Base-by-base conservation (phyloP, 2,329 filamentous ascomycete species). In the Trichocomaceae sp. region DNA sequence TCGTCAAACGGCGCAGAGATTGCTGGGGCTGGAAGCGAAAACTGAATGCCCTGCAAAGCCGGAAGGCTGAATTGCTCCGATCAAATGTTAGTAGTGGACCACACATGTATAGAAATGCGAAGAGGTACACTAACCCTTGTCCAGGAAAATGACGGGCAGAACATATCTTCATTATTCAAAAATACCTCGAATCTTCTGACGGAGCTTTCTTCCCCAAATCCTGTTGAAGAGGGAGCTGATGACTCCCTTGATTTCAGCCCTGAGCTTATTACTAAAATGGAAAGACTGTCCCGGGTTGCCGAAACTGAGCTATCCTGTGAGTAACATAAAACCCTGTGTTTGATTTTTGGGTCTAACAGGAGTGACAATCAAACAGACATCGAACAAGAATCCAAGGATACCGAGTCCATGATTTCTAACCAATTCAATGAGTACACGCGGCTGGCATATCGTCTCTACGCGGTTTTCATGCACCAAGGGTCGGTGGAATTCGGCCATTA, bases 391-490 rank as follows among this genome's bases (percentile, higher is more conserved):
- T 80, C 84, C 50, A 72, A 69, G 47, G 65, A 72, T 12, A 70
- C 79, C 1, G 72, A 79, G 56, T 64, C 71, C 4, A 72, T 76
- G 56, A 78, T 85, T 47, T 70, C 76, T 26, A 72, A 72, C 3
- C 78, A 86, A 50, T 92, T 90, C 64, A 77, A 77, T 3, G 79
- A 82, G 51, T 80, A 85, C 64, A 79, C 79, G 44, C 75, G 83
- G 23, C 76, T 88, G 47, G 82, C 85, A 10, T 99, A 97, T 69
- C 83, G 83, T 13, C 81, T 99, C 4, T 91, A 96, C 62, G 89
- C 92, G 0, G 87, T 96, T 31, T 95, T 99, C 65, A 92, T 96
- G 63, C 93, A 99, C 68, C 85, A 87, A 19, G 79, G 80, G 29
- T 73, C 72, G 26, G 79, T 85, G 41, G 80, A 78, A 45, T 85